Evolutionary conservation across 257 asterid genomes (phyloP).

Genomic region (Galeopsis tetrahit): DNA sequence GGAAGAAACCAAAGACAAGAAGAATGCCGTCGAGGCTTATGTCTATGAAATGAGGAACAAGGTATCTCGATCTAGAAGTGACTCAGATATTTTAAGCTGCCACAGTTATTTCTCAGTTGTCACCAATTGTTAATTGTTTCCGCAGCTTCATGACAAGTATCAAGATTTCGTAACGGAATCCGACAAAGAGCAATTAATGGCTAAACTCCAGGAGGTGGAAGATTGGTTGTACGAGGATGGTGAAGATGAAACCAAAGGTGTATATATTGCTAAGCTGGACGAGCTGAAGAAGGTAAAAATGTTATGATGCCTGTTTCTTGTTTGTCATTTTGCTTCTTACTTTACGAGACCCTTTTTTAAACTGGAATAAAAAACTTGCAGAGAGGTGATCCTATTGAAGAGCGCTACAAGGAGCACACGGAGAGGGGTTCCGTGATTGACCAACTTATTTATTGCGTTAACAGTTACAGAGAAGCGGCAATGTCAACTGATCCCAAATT

Average conservation of each 20-base stretch:
- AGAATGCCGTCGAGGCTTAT: constrained; percentile 96
- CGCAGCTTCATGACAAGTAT: constrained; percentile 82
- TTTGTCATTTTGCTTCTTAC: neutral
- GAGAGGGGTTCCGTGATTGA: constrained; percentile 81
- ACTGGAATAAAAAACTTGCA: constrained; percentile 37
- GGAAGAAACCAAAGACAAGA: constrained; percentile 98
- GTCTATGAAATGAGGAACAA: constrained; percentile 93
- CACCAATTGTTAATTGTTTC: constrained; percentile 18
- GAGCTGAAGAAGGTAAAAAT: constrained; percentile 66
- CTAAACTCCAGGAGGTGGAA: constrained; percentile 85
- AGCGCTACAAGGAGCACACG: constrained; percentile 72
- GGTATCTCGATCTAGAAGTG: constrained; percentile 44
- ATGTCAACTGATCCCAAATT: constrained; percentile 71
- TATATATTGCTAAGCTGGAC: constrained; percentile 78
- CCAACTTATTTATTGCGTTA: constrained; percentile 63
- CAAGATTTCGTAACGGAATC: constrained; percentile 67
- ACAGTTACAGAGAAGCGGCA: constrained; percentile 88
- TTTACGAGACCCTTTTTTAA: constrained; percentile 13
- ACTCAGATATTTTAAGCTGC: neutral
- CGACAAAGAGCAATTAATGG: constrained; percentile 72
- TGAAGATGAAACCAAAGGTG: constrained; percentile 88
- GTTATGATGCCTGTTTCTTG: too few species aligned
- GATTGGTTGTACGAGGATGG: constrained; percentile 99
- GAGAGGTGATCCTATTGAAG: constrained; percentile 94
- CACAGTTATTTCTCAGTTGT: neutral